Conservation (phyloP, 352 stramenopile species). For the Thalassiosira exigua region DNA sequence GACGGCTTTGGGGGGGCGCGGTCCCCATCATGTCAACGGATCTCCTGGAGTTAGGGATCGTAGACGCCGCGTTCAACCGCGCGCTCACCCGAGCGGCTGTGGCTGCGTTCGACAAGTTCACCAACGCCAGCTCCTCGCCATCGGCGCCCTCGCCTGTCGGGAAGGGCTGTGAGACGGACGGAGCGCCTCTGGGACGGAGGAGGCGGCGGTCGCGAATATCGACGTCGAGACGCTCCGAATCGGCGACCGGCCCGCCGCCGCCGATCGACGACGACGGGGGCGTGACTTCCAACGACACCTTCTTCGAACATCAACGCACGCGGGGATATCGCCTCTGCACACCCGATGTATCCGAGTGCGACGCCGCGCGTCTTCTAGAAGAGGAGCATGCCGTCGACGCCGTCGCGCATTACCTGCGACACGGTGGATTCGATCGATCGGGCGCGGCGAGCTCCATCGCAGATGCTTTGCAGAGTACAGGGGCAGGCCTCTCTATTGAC, state of each 20-base stretch:
- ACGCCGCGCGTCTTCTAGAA: slow-evolving; percentile 15
- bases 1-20: slow-evolving; percentile 20
- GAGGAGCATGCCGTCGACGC: slow-evolving; percentile 19
- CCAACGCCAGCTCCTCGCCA: background rate
- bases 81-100: slow-evolving; percentile 28
- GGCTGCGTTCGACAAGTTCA: slow-evolving; percentile 25
- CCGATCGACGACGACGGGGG: background rate
- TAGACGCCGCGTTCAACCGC: slow-evolving; percentile 22
- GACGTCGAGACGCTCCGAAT: background rate
- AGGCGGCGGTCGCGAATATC: background rate
- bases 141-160: background rate
- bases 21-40: slow-evolving; percentile 33
- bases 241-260: too few relatives aligned
- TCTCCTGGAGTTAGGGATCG: slow-evolving; percentile 16
- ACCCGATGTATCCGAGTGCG: slow-evolving; percentile 15
- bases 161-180: background rate
- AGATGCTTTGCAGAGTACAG: background rate
- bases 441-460: background rate
- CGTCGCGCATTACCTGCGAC: slow-evolving; percentile 13
- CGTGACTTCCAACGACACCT: slow-evolving; percentile 30
- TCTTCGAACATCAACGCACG: slow-evolving; percentile 36
- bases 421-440: background rate
- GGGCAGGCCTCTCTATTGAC: slow-evolving; percentile 32
- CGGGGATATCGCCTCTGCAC: slow-evolving; percentile 17
- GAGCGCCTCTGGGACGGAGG: background rate